Conservation (phyloP, 768 basidiomycete species). For the Galerina marginata region DNA sequence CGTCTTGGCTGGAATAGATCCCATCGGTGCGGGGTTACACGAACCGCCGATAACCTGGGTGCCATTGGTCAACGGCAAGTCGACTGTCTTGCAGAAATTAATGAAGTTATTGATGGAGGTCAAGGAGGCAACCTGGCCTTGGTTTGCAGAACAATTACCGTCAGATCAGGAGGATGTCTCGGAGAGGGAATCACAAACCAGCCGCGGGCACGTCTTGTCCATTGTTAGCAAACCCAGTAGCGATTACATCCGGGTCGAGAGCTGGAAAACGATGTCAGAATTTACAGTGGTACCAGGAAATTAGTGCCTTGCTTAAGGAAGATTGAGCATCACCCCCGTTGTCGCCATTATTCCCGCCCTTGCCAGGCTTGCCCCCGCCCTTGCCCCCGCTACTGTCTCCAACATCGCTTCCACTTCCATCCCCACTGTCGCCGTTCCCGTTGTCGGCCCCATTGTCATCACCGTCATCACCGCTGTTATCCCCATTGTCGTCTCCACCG, state of each 20-base stretch:
- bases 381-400: slow-evolving; percentile 15
- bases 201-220: slow-evolving; percentile 50
- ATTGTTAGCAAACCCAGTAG: slow-evolving; percentile 49
- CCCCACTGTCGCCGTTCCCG: slow-evolving; percentile 15
- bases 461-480: not conserved
- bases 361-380: slow-evolving; percentile 2
- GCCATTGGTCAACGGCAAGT: slow-evolving; percentile 60
- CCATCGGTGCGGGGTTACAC: slow-evolving; percentile 68
- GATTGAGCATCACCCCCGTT: slow-evolving; percentile 41
- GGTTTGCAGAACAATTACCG: not conserved
- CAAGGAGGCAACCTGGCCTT: slow-evolving; percentile 57
- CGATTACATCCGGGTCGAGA: slow-evolving; percentile 52
- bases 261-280: slow-evolving; percentile 29
- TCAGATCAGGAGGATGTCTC: not conserved
- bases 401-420: slow-evolving; percentile 9
- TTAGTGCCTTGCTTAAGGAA: slow-evolving; percentile 35
- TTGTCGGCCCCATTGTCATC: slow-evolving; percentile 13
- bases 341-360: slow-evolving; percentile 9
- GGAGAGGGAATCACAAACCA: slow-evolving; percentile 28
- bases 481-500: slow-evolving; percentile 20
- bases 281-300: not conserved
- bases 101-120: slow-evolving; percentile 72
- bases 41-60: slow-evolving; percentile 54
- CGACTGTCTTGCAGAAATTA: slow-evolving; percentile 56
- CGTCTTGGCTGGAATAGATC: slow-evolving; percentile 51